These are phyloP conservation scores for Pseudogymnoascus sp. DNA, from an alignment of 2,329 filamentous ascomycete species.

Conservation along the genomic window DNA sequence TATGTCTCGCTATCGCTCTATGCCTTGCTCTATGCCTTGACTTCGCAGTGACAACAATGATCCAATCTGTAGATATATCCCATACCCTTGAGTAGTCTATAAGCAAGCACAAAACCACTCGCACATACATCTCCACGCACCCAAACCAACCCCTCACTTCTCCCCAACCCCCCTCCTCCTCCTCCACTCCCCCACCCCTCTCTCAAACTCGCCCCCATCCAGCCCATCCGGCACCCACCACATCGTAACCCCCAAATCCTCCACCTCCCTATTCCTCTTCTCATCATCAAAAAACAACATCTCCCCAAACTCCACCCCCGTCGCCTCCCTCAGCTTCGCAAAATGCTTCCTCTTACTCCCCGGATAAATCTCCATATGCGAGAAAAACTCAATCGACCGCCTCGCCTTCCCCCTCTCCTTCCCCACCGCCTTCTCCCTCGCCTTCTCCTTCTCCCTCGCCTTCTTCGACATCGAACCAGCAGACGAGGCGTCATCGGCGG, in stretches of 20 bases:
- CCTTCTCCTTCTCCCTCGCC: background rate
- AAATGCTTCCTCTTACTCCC: conserved; percentile 83
- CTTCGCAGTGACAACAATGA: background rate
- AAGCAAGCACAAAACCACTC: too few relatives aligned
- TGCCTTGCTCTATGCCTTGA: background rate
- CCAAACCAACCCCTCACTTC: background rate
- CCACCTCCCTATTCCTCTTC: conserved; percentile 73
- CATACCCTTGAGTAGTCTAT: background rate
- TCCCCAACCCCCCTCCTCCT: conserved; percentile 45
- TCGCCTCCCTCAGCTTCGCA: conserved; percentile 59
- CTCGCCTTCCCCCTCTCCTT: conserved; percentile 24
- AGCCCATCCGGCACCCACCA: conserved; percentile 73
- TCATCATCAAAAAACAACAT: too few relatives aligned
- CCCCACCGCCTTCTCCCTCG: too few relatives aligned
- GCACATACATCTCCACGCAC: too few relatives aligned
- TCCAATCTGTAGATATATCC: background rate
- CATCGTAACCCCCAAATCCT: conserved; percentile 73
- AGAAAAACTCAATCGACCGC: conserved; percentile 50
- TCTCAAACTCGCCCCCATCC: conserved; percentile 66
- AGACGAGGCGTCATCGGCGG: background rate
- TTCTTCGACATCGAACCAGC: background rate
- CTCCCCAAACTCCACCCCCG: conserved; percentile 60
- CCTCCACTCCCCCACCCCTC: conserved; percentile 74
- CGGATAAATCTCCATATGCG: conserved; percentile 61
- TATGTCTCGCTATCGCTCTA: background rate